phyloP scores from a whole-genome alignment of 2,329 filamentous ascomycete species.

The Colletotrichum gloeosporioides region DNA sequence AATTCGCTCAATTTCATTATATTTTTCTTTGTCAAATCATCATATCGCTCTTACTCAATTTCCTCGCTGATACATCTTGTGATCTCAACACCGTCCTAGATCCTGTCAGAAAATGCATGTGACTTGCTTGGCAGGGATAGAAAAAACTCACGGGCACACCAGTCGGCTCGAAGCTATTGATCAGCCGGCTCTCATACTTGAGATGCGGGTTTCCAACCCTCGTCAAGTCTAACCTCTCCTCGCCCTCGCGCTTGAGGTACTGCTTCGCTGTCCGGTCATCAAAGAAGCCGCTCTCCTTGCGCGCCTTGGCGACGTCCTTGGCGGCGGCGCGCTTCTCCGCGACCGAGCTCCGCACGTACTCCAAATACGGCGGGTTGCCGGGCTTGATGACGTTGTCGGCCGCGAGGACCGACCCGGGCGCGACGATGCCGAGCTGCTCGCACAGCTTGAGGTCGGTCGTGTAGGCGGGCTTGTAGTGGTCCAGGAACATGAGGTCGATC shows the following conservation, averaged over 20 bases:
- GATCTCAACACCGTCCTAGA: constrained; percentile 70
- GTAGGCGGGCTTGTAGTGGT: constrained; percentile 82
- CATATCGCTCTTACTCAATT: not conserved
- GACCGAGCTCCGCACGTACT: constrained; percentile 71
- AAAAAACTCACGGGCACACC: constrained; percentile 63
- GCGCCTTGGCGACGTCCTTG: constrained; percentile 31
- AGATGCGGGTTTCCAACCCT: constrained; percentile 65
- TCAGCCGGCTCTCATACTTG: constrained; percentile 68
- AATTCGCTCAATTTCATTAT: not conserved
- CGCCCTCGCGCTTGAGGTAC: constrained; percentile 61
- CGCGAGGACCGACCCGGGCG: constrained; percentile 65
- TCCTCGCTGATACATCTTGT: constrained; percentile 58
- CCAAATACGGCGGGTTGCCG: constrained; percentile 72
- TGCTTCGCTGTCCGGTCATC: constrained; percentile 50
- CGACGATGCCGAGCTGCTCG: constrained; percentile 72
- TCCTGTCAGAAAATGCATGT: not conserved
- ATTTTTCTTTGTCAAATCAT: not conserved
- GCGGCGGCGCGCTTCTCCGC: constrained; percentile 61
- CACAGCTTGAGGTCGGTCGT: constrained; percentile 77
- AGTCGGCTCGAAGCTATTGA: constrained; percentile 72
- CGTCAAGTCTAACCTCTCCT: constrained; percentile 38
- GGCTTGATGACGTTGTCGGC: constrained; percentile 77
- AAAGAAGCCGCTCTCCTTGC: constrained; percentile 37
- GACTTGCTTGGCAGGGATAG: not conserved
- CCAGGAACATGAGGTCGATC: constrained; percentile 78